phyloP scores from a whole-genome alignment of 176 grass and related monocot species.

The Chloris gayana region DNA sequence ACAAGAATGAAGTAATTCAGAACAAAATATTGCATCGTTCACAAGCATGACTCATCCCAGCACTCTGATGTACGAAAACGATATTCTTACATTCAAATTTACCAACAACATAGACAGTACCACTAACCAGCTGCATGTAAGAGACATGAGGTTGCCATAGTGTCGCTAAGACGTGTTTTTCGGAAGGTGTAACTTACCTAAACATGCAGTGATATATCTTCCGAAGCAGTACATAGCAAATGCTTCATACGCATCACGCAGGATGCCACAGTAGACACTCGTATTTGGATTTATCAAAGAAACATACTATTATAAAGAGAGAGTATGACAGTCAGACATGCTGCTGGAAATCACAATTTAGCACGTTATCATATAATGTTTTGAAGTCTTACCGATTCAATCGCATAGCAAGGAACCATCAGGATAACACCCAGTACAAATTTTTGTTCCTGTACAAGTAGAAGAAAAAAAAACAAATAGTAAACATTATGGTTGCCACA shows the following conservation, averaged over 20 bases:
- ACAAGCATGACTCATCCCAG: neutral
- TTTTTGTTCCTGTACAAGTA: conserved; percentile 86
- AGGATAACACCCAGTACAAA: conserved; percentile 96
- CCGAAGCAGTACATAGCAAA: conserved; percentile 99
- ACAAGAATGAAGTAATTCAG: conserved; percentile 8
- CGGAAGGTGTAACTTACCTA: conserved; percentile 60
- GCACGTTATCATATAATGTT: conserved; percentile 16
- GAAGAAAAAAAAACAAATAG: conserved; percentile 34
- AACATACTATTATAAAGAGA: conserved; percentile 58
- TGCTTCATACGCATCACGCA: conserved; percentile 90
- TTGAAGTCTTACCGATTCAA: conserved; percentile 73
- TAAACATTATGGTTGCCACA: neutral
- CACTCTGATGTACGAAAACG: neutral
- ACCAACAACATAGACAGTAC: conserved; percentile 13
- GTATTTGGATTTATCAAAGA: conserved; percentile 83
- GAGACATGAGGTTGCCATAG: conserved; percentile 3
- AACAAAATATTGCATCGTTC: neutral
- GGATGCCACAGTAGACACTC: conserved; percentile 87
- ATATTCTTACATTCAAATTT: neutral
- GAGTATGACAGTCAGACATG: conserved; percentile 30
- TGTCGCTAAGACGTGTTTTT: neutral
- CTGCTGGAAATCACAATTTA: conserved; percentile 21
- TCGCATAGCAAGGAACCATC: conserved; percentile 93
- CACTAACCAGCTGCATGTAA: conserved; percentile 2
- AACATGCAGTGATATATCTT: conserved; percentile 89